Conservation (phyloP, 1,284 basidiomycete species). For the Sporisorium graminicola region DNA sequence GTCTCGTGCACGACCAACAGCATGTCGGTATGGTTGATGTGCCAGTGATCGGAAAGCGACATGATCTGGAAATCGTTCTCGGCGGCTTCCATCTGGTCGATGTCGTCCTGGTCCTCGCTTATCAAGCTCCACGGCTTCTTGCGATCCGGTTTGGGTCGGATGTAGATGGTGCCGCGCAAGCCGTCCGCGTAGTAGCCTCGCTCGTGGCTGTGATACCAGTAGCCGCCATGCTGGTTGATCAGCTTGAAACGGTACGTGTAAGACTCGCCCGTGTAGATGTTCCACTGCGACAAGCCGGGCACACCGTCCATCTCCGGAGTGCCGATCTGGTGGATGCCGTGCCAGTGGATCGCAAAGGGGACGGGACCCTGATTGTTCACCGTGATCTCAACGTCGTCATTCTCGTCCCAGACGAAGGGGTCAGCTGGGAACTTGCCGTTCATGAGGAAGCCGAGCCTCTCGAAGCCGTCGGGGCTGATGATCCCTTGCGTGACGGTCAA, state of each 20-base stretch:
- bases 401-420: constrained; percentile 54
- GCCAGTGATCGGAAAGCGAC: constrained; percentile 51
- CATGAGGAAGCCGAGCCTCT: constrained; percentile 48
- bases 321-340: constrained; percentile 56
- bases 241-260: constrained; percentile 55
- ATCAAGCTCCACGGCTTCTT: constrained; percentile 50
- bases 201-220: constrained; percentile 57
- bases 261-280: constrained; percentile 44
- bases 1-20: constrained; percentile 48
- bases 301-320: constrained; percentile 57
- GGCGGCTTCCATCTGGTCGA: constrained; percentile 50
- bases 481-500: constrained; percentile 37
- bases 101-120: constrained; percentile 23
- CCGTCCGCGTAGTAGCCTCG: constrained; percentile 52
- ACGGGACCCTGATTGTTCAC: constrained; percentile 47
- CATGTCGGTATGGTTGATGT: constrained; percentile 53
- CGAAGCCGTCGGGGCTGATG: constrained; percentile 51
- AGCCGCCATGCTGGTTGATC: constrained; percentile 48
- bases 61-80: constrained; percentile 45
- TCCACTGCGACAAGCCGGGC: constrained; percentile 56
- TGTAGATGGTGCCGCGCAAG: constrained; percentile 47
- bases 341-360: constrained; percentile 54
- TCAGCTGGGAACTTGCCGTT: constrained; percentile 50
- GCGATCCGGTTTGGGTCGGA: constrained; percentile 38
- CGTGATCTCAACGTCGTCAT: constrained; percentile 50